Percentiles rank a stretch among this genome's conserved stretches.
Conservation (phyloP, 2,329 filamentous ascomycete genomes). For the Huntiella savannae region DNA sequence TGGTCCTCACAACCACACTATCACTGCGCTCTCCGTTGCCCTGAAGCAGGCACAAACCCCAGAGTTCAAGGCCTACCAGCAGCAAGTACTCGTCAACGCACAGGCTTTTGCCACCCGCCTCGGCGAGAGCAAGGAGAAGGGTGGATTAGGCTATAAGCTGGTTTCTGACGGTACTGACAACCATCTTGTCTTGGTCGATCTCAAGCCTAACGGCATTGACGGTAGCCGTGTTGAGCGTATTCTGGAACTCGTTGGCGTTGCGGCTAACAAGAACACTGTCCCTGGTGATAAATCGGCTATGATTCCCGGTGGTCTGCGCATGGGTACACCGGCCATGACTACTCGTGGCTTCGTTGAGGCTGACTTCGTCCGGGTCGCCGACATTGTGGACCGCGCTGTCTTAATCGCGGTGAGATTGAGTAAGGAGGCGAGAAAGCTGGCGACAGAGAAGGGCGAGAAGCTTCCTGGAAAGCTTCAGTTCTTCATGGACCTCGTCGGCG, state of each 20-base stretch:
- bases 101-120: constrained; percentile 42
- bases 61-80: constrained; percentile 88
- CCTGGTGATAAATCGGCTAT: constrained; percentile 95
- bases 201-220: constrained; percentile 71
- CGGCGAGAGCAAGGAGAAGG: constrained; percentile 57
- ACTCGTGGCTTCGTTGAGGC: constrained; percentile 80
- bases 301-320: constrained; percentile 83
- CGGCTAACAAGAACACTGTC: constrained; percentile 98
- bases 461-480: constrained; percentile 43
- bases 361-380: constrained; percentile 81
- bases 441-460: constrained; percentile 48
- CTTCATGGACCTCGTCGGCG: constrained; percentile 49
- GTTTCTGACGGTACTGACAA: constrained; percentile 93
- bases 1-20: constrained; percentile 98
- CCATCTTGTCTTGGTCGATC: constrained; percentile 89
- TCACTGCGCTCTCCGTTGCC: constrained; percentile 86
- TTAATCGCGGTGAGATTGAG: constrained; percentile 60
- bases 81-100: constrained; percentile 81
- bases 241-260: constrained; percentile 94
- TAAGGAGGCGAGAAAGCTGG: constrained; percentile 50
- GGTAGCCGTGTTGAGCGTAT: constrained; percentile 91
- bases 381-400: constrained; percentile 70
- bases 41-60: constrained; percentile 80
- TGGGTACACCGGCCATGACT: constrained; percentile 95
- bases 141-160: constrained; percentile 66